Evolutionary conservation across 768 basidiomycete genomes (phyloP).

Genomic region (Dendrothele bispora): DNA sequence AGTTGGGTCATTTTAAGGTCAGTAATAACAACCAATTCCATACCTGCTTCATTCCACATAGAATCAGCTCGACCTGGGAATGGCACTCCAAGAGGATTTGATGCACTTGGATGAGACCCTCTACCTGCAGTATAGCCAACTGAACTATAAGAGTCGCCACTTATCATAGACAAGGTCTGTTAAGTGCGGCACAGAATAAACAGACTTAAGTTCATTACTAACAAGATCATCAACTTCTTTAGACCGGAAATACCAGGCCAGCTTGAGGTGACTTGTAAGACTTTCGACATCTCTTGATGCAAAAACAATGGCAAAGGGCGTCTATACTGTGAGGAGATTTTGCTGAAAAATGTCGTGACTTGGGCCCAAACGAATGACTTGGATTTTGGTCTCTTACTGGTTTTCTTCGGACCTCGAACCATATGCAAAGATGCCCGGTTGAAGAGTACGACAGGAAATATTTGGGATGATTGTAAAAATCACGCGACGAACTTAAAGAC

Average conservation of each 20-base stretch:
- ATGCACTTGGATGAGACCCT: slow-evolving; percentile 38
- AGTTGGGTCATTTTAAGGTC: background rate
- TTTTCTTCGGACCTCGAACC: too few relatives aligned
- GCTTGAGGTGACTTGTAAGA: slow-evolving; percentile 19
- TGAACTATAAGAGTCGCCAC: slow-evolving; percentile 63
- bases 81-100: slow-evolving; percentile 46
- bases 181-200: background rate
- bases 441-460: too few relatives aligned
- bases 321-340: too few relatives aligned
- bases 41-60: slow-evolving; percentile 40
- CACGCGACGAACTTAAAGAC: too few relatives aligned
- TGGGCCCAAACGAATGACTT: too few relatives aligned
- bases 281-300: slow-evolving; percentile 25
- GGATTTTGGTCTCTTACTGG: too few relatives aligned
- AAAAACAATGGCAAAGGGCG: too few relatives aligned
- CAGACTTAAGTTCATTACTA: slow-evolving; percentile 17
- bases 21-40: background rate
- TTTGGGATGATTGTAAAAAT: too few relatives aligned
- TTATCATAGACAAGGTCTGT: slow-evolving; percentile 20
- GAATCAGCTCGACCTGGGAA: slow-evolving; percentile 45
- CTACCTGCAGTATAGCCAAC: slow-evolving; percentile 27
- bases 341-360: too few relatives aligned
- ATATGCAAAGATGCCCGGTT: too few relatives aligned
- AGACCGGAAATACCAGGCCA: slow-evolving; percentile 48
- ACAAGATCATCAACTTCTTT: slow-evolving; percentile 55